phyloP scores from a whole-genome alignment of 2,329 filamentous ascomycete genomes.

The Knufia fluminis region DNA sequence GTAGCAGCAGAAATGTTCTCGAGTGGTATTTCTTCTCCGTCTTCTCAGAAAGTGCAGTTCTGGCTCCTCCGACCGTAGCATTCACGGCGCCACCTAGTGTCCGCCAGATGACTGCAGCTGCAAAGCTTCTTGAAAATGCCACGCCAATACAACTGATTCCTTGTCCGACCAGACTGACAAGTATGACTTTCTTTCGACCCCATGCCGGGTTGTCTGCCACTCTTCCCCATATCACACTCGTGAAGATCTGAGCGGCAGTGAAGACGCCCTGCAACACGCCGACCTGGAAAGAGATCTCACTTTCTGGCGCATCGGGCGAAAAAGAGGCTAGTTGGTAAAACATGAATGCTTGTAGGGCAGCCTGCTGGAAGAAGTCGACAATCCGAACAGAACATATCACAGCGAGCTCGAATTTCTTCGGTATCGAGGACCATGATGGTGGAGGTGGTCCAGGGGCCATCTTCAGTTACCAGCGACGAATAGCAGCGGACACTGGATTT shows the following conservation, averaged over 20 bases:
- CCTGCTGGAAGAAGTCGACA: constrained; percentile 68
- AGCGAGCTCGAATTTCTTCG: constrained; percentile 60
- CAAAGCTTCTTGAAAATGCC: constrained; percentile 57
- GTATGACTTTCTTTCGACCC: constrained; percentile 67
- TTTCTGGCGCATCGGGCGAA: constrained; percentile 39
- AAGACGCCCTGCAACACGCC: constrained; percentile 64
- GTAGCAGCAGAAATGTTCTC: constrained; percentile 49
- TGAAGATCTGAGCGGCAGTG: constrained; percentile 63
- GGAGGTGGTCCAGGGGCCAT: constrained; percentile 19
- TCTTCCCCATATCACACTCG: constrained; percentile 66
- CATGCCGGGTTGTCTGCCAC: constrained; percentile 32
- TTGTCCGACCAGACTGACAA: constrained; percentile 66
- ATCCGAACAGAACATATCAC: constrained; percentile 65
- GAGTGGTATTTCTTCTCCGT: constrained; percentile 58
- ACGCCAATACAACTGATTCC: constrained; percentile 57
- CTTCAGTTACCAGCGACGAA: neutral
- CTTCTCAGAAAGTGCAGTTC: constrained; percentile 63
- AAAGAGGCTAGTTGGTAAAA: constrained; percentile 72
- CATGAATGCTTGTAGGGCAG: constrained; percentile 61
- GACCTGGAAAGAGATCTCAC: constrained; percentile 59
- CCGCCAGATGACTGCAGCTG: constrained; percentile 55
- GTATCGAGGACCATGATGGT: constrained; percentile 57
- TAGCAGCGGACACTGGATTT: too few relatives aligned
- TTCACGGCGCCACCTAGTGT: constrained; percentile 59
- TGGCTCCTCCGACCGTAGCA: constrained; percentile 63